Evolutionary conservation across 306 rosid genomes (phyloP), one percentile per base, ranked within the genome.

Genomic region (peach (Prunus persica)): DNA sequence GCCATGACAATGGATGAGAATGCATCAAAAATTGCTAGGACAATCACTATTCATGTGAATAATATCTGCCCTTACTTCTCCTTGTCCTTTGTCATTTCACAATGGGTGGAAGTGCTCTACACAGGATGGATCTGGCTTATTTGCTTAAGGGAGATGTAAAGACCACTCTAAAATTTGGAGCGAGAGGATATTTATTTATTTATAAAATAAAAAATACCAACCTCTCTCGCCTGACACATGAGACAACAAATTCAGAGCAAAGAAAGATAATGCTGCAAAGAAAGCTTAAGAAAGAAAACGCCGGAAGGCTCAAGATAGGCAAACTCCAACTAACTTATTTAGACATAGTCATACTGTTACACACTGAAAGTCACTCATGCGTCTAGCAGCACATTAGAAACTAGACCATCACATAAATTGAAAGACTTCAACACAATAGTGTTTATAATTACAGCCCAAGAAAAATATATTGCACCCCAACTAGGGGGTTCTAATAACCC

Each of bases 401-500:
- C 71, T 47, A 54, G 65, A 65, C 5, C 74, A 78, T 8, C 82
- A 67, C 87, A 82, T 50, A 46, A 84, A 73, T 65, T 12, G 69
- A 72, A 81, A 71, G 66, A 69, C 20, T 51, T 64, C 45, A 47
- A 71, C 63, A 63, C 38, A 34, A 46, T 67, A 28, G 64, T 66
- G 64, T 32, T 64, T 13, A 18, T 78, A 66, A 62, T 68, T 80
- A 80, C 75, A 72, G 80, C 86, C 47, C 86, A 73, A 38, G 72
- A 69, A 74, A 73, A 38, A 71, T 63, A 62, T 45, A 66, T 76
- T 50, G 22, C 8, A 79, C 57, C 65, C 11, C 11, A 45, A 71
- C 19, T 65, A 51, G 11, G 24, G 67, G 71, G 41, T 28, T 4
- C 19, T 2, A 22, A 13, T 78, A 61, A 27, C 65, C 75, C 76